Percentiles rank a stretch among this genome's conserved stretches.
Evolutionary conservation across 768 basidiomycete genomes (phyloP).

Genomic region (Tricholomella constricta): DNA sequence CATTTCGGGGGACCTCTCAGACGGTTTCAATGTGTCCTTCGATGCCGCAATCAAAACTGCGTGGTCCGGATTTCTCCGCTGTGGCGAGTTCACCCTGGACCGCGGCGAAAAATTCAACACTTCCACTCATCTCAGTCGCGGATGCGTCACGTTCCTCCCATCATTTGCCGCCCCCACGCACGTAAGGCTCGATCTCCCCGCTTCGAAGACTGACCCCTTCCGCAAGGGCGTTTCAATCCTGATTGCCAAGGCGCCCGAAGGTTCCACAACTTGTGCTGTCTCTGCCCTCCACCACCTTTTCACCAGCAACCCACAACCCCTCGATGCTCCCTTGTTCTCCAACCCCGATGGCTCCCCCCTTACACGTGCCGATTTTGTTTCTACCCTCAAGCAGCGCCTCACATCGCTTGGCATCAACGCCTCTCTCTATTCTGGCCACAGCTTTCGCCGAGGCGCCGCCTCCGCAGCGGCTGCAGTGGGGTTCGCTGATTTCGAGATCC

Average conservation of each 20-base stretch:
- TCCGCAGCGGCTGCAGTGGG: constrained; percentile 31
- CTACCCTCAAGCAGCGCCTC: constrained; percentile 6
- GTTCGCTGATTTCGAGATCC: constrained; percentile 35
- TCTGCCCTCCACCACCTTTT: constrained; percentile 12
- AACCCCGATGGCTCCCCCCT: constrained; percentile 11
- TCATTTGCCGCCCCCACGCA: constrained; percentile 22
- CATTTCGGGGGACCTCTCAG: too few relatives aligned
- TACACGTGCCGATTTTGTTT: constrained; percentile 16
- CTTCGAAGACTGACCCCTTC: constrained; percentile 41
- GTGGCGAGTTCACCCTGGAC: background rate
- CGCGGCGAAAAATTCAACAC: constrained; percentile 8
- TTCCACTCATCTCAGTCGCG: constrained; percentile 19
- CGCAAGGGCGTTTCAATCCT: constrained; percentile 10
- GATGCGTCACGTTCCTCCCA: constrained; percentile 28
- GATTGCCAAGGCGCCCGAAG: constrained; percentile 22
- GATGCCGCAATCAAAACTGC: background rate
- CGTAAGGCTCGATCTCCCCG: constrained; percentile 27
- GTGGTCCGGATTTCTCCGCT: background rate
- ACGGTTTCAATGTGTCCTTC: background rate
- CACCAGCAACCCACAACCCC: background rate
- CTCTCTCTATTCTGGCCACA: constrained; percentile 3
- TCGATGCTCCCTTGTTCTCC: constrained; percentile 17
- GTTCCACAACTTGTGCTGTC: constrained; percentile 14
- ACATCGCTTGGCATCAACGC: constrained; percentile 14
- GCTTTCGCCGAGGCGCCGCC: constrained; percentile 30